phyloP scores from a whole-genome alignment of 306 rosid genomes.

The Sicyos baderoa region DNA sequence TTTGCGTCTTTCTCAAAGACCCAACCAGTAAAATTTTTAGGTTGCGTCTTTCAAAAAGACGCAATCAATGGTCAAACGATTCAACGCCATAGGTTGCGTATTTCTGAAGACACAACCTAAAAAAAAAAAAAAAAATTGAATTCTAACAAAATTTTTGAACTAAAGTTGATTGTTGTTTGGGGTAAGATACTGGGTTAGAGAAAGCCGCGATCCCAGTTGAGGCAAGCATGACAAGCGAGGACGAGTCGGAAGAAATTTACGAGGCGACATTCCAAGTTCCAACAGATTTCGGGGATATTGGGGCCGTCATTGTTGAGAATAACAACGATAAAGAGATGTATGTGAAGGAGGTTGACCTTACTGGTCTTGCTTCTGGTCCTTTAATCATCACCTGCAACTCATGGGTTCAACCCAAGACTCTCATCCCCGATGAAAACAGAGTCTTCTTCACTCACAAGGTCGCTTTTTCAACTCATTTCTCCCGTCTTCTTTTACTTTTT shows the following conservation, averaged over 20 bases:
- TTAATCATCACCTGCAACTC: conserved; percentile 38
- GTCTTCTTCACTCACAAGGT: conserved; percentile 67
- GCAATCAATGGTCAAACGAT: too few species aligned
- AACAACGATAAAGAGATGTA: conserved; percentile 48
- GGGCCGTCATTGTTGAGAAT: conserved; percentile 58
- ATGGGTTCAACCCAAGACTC: conserved; percentile 62
- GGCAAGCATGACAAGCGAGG: conserved; percentile 19
- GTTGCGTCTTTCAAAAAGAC: too few species aligned
- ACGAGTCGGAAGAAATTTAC: conserved; percentile 26
- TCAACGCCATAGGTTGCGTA: too few species aligned
- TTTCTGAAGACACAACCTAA: too few species aligned
- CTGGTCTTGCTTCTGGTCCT: conserved; percentile 39
- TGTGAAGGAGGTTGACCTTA: conserved; percentile 35
- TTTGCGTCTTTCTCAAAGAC: too few species aligned
- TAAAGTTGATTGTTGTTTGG: background rate
- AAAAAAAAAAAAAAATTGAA: too few species aligned
- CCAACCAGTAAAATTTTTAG: too few species aligned
- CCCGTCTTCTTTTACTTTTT: too few species aligned
- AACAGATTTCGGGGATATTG: conserved; percentile 44
- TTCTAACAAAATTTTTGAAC: too few species aligned
- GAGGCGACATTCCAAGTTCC: conserved; percentile 42
- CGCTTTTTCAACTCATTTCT: background rate
- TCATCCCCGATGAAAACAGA: conserved; percentile 37
- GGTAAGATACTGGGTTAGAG: conserved; percentile 22
- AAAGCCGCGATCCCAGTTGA: conserved; percentile 28